Percentiles rank a stretch among this genome's conserved stretches.
Conservation (phyloP, 805 yeast genomes). For the Saturnispora sanitii region DNA sequence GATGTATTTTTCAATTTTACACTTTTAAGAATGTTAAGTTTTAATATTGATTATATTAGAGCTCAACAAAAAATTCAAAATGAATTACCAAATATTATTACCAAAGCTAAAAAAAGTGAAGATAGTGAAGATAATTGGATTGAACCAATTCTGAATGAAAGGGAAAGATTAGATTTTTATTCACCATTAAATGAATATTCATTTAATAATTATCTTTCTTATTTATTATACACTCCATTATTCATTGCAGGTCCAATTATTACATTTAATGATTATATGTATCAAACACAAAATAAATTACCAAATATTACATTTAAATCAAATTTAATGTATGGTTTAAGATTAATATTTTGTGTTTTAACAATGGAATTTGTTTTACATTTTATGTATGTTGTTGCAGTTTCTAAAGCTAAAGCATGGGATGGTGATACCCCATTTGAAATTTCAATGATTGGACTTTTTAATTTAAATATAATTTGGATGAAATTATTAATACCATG, state of each 20-base stretch:
- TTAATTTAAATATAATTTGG: conserved; percentile 89
- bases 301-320: conserved; percentile 50
- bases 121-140: conserved; percentile 6
- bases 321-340: conserved; percentile 48
- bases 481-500: conserved; percentile 87
- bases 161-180: conserved; percentile 56
- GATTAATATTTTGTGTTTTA: conserved; percentile 64
- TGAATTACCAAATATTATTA: conserved; percentile 4
- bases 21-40: conserved; percentile 73
- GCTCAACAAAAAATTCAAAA: conserved; percentile 19
- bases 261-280: conserved; percentile 83
- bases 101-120: conserved; percentile 13
- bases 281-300: conserved; percentile 54
- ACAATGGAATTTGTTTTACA: conserved; percentile 88
- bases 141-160: conserved; percentile 36
- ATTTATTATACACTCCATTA: conserved; percentile 75
- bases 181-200: conserved; percentile 52
- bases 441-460: conserved; percentile 86
- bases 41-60: conserved; percentile 63
- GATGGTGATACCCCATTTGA: conserved; percentile 82
- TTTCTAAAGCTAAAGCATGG: conserved; percentile 86
- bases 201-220: conserved; percentile 60
- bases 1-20: conserved; percentile 93
- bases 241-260: conserved; percentile 93
- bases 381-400: conserved; percentile 86